Conservation (phyloP, 148 eudicot species). For the Hydrangea macrophylla region DNA sequence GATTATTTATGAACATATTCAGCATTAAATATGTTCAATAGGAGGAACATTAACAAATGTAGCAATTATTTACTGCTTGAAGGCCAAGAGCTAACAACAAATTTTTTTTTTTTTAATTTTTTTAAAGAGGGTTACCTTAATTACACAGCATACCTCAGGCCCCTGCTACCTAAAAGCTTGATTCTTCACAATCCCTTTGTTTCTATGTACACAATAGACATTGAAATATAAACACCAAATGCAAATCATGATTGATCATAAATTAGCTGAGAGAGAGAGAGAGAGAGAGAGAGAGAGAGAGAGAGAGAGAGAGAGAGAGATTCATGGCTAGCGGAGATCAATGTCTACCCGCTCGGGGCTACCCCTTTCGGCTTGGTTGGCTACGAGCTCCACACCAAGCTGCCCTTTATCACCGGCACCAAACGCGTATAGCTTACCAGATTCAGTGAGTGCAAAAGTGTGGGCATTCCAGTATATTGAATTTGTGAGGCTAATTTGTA, state of each 20-base stretch:
- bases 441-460: constrained; percentile 83
- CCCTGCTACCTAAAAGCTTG: constrained; percentile 11
- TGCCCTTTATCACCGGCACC: constrained; percentile 92
- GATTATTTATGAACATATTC: constrained; percentile 2
- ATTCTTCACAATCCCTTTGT: constrained; percentile 37
- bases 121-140: constrained; percentile 14
- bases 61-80: constrained; percentile 32
- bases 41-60: constrained; percentile 16
- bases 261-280: not conserved
- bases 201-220: constrained; percentile 44
- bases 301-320: not conserved
- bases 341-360: constrained; percentile 58
- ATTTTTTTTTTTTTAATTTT: too few relatives aligned
- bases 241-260: constrained; percentile 17
- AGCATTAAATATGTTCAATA: constrained; percentile 9
- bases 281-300: not conserved
- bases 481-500: constrained; percentile 80
- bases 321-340: constrained; percentile 49
- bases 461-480: constrained; percentile 75
- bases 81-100: constrained; percentile 21
- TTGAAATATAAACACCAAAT: constrained; percentile 25
- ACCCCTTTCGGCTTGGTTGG: constrained; percentile 54
- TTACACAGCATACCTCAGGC: constrained; percentile 5
- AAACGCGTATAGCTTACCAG: constrained; percentile 77
- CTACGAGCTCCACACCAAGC: constrained; percentile 69